Evolutionary conservation across 1,284 basidiomycete species (phyloP).

Genomic region (Irpex sp.): DNA sequence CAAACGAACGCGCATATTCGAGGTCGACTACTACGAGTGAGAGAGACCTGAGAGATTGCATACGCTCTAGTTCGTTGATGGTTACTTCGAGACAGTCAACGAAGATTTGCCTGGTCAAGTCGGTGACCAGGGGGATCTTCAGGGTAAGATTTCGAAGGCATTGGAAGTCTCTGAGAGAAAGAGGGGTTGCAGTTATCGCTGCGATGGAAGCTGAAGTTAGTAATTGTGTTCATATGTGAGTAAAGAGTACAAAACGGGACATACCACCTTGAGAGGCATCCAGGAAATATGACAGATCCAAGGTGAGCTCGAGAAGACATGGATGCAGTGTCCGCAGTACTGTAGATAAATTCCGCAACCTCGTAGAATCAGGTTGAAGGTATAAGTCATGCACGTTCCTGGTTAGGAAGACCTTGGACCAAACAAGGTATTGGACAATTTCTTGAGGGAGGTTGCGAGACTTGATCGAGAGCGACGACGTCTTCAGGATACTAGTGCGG

Average conservation of each 20-base stretch:
- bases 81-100: background rate
- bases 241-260: background rate
- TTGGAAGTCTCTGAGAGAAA: background rate
- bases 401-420: background rate
- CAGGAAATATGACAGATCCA: background rate
- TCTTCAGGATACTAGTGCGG: background rate
- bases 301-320: background rate
- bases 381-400: background rate
- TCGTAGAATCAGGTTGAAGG: background rate
- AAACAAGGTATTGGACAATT: background rate
- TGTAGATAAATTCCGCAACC: background rate
- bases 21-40: background rate
- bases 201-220: too few relatives aligned
- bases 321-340: background rate
- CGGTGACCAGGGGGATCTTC: background rate
- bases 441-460: background rate
- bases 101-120: background rate
- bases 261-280: background rate
- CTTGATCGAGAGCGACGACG: background rate
- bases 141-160: background rate
- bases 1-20: background rate
- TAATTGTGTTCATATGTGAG: too few relatives aligned
- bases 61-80: background rate
- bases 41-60: background rate
- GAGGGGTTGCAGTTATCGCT: background rate